Evolutionary conservation across 1,139 yeast genomes (phyloP), one percentile per base, ranked within the genome.

Genomic region (Yamadazyma atmosphaerica): DNA sequence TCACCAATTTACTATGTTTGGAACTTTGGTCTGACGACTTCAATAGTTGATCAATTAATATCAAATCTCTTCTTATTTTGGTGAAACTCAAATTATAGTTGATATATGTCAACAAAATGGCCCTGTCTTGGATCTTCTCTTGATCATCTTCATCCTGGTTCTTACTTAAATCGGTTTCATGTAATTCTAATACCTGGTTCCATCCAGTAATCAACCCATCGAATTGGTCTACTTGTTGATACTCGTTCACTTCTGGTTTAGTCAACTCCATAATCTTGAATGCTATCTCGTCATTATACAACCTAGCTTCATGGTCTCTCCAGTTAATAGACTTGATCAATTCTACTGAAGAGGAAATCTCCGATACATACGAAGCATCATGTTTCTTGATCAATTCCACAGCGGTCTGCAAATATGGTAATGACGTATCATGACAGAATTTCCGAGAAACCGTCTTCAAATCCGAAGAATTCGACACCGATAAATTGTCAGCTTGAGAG

Each of bases 241-340:
- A 55, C 7, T 39, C 39, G 26, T 49, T 40, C 56, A 61, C 56
- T 21, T 54, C 54, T 41, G 68, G 50, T 32, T 63, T 49, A 41
- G 74, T 60, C 47, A 66, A 63, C 24, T 73, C 58, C 64, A 73
- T 65, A 34, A 84, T 69, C 21, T 74, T 71, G 51, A 76, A 75
- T 0, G 94, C 86, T 33, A 88, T 70, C 45, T 87, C 92, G 36
- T 86, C 85, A 49, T 86, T 86, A 47, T 72, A 68, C 24, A 90
- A 70, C 7, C 55, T 55, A 0, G 96, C 96, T n/a, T 68, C 65
- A 60, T 86, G 88, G 32, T 74, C 67, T 56, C 94, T 74, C 96
- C 96, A 90, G 26, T 65, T 54, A 33, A 89, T 68, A 11, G 63
- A 51, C 24, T 57, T 56, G 34, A 63, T 56, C 37, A 70, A 54